Evolutionary conservation across 1,139 yeast genomes (phyloP), one percentile per base, ranked within the genome.

Genomic region (Protomyces macrosporus): DNA sequence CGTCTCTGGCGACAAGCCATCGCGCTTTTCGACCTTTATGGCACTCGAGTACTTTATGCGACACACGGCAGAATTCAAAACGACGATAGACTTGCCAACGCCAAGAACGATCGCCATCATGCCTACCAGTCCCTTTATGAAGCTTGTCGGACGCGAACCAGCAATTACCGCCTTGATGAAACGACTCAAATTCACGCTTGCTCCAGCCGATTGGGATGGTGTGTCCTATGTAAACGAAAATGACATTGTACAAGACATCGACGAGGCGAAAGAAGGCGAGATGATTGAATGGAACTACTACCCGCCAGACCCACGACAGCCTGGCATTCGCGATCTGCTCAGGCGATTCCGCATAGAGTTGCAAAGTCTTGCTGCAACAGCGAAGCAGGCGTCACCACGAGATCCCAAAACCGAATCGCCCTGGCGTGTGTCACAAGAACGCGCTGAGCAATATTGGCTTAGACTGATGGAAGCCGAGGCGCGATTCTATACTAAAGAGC

Each of bases 21-120:
- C 58, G 32, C 45, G 63, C 4, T 60, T 40, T 16, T 60, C 63
- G 2, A 53, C 50, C 6, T 53, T 53, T 6, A 45, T 36, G n/a
- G 58, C 57, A 23, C 56, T 58, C 10, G 62, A 58, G 34, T 58
- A 58, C 30, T 55, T 58, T 10, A 14, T 58, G 23, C 50, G 62
- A 6, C 53, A 51, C 10, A 58, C 62, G 6, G 55, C 62, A 7
- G 45, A 40, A 16, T 52, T 45, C 36, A 51, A 58, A n/a, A 32
- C 53, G 9, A 32, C 37, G 6, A 23, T 14, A 14, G 14, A n/a
- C n/a, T 52, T 16, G 55, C 40, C 35, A 14, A 45, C 14, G 53
- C 35, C n/a, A 50, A 40, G 30, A 33, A 54, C 23, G 55, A 60
- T 14, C 33, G 45, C 23, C 53, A 36, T 32, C 37, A 45, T 36